These are phyloP conservation scores for Zymoseptoria ardabiliae DNA, from an alignment of 2,329 filamentous ascomycete genomes.

Conservation along the genomic window DNA sequence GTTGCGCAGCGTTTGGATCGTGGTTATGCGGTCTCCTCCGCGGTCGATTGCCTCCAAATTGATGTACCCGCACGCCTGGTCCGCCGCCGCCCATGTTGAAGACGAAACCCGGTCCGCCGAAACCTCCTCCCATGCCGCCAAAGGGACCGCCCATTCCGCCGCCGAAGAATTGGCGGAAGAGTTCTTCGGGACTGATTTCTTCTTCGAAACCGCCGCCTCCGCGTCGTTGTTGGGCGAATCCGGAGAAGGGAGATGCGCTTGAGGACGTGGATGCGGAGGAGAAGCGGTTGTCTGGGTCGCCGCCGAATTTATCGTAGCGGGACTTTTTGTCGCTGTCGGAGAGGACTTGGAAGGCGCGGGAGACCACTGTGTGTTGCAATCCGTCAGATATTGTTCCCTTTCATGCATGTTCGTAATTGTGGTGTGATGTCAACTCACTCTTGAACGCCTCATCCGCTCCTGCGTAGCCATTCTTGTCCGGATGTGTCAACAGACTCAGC, in stretches of 20 bases:
- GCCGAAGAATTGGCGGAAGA: conserved; percentile 96
- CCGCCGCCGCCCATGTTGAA: conserved; percentile 76
- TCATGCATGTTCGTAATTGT: neutral
- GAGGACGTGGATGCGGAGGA: conserved; percentile 46
- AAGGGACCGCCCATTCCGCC: conserved; percentile 54
- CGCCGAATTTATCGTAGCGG: conserved; percentile 81
- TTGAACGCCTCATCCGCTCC: conserved; percentile 98
- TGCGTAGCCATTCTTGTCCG: conserved; percentile 96
- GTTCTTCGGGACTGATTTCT: conserved; percentile 90
- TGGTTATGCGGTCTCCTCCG: conserved; percentile 64
- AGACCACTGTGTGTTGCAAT: conserved; percentile 56
- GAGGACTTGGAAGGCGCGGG: conserved; percentile 83
- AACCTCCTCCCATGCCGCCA: conserved; percentile 19
- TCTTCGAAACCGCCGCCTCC: conserved; percentile 63
- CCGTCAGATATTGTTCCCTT: neutral
- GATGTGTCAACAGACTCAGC: conserved; percentile 87
- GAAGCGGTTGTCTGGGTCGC: conserved; percentile 86
- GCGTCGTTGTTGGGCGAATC: conserved; percentile 46
- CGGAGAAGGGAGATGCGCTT: conserved; percentile 56
- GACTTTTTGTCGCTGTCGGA: conserved; percentile 89
- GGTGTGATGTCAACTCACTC: conserved; percentile 43
- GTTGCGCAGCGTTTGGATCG: conserved; percentile 36
- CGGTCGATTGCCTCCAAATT: conserved; percentile 78
- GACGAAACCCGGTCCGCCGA: conserved; percentile 74
- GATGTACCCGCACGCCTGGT: conserved; percentile 86